Base-by-base conservation (phyloP, 2,329 filamentous ascomycete species). In the Colletotrichum sojae region DNA sequence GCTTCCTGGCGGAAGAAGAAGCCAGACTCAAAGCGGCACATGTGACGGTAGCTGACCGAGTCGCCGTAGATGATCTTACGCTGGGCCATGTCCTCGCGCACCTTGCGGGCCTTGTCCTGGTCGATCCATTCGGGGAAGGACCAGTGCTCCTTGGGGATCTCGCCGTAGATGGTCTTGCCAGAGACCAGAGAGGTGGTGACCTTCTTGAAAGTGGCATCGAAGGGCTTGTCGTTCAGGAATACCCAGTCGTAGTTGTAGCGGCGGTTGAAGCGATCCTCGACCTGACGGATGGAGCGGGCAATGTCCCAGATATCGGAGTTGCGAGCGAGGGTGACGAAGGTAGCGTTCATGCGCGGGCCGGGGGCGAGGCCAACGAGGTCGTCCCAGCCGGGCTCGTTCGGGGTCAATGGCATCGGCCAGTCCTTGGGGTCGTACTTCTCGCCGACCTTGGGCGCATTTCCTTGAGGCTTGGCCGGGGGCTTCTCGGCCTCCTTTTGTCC, bases 221-320 rank as follows among this genome's bases (percentile, higher is more conserved):
- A 99, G 0, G 94, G 93, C 80, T 95, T 90, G 79, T 99, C 96
- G 82, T 99, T 99, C 71, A 99, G 85, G 84, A 99, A 99, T 61
- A 99, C 95, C 97, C 97, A 99, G 79, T 98, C 95, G 83, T 99
- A 99, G 85, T 97, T 91, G 85, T 93, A 98, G 76, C 95, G 93
- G 76, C 91, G 90, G 85, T 99, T 99, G 90, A 99, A 99, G 78
- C 96, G 93, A 81, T 99, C 96, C 83, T 99, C 96, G 65, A 99
- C 91, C 78, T 97, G 94, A 65, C 96, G 94, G 78, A 99, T 99
- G 13, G 95, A 98, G 77, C 94, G 90, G 71, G 94, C 93, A 78
- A 99, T 97, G 58, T 99, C 96, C 96, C 96, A 99, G 31, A 98
- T 84, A 78, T 99, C 96, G 64, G 85, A 88, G 83, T 99, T 99